Conservation (phyloP, 2,329 filamentous ascomycete genomes). For the Claviceps arundinis region DNA sequence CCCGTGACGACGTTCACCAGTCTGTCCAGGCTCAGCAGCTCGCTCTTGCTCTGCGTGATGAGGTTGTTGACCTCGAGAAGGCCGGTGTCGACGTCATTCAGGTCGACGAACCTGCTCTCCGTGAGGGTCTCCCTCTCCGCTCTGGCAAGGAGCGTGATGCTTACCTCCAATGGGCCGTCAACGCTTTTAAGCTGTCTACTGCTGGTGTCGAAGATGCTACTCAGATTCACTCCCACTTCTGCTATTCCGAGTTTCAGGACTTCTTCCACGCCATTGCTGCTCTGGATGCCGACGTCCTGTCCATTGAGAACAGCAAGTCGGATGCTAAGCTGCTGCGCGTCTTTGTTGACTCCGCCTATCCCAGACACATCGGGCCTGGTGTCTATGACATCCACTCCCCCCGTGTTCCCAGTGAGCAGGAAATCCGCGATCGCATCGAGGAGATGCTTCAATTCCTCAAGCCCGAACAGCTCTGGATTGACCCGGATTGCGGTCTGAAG, state of each 20-base stretch:
- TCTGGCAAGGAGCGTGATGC: constrained; percentile 86
- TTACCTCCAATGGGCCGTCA: constrained; percentile 94
- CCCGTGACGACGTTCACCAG: constrained; percentile 98
- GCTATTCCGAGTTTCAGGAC: constrained; percentile 99
- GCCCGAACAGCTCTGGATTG: constrained; percentile 98
- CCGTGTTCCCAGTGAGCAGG: constrained; percentile 89
- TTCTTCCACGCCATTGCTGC: constrained; percentile 99
- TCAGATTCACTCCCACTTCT: constrained; percentile 99
- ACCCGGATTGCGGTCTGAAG: constrained; percentile 99
- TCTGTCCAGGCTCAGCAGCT: constrained; percentile 98
- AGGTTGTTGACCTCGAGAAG: constrained; percentile 95
- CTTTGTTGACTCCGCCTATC: constrained; percentile 94
- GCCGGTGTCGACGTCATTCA: constrained; percentile 97
- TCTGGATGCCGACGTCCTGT: constrained; percentile 93
- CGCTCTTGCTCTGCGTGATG: constrained; percentile 92
- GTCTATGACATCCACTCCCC: constrained; percentile 99
- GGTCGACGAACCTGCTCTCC: constrained; percentile 96
- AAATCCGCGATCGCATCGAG: constrained; percentile 94
- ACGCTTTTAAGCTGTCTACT: constrained; percentile 93
- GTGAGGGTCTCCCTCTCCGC: constrained; percentile 97
- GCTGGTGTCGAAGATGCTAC: constrained; percentile 88
- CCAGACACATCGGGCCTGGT: constrained; percentile 95
- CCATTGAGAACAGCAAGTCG: constrained; percentile 99
- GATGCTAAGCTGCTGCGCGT: constrained; percentile 98
- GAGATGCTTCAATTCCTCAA: constrained; percentile 98